phyloP scores from a whole-genome alignment of 2,329 filamentous ascomycete species.

The Peltaster fructicola region DNA sequence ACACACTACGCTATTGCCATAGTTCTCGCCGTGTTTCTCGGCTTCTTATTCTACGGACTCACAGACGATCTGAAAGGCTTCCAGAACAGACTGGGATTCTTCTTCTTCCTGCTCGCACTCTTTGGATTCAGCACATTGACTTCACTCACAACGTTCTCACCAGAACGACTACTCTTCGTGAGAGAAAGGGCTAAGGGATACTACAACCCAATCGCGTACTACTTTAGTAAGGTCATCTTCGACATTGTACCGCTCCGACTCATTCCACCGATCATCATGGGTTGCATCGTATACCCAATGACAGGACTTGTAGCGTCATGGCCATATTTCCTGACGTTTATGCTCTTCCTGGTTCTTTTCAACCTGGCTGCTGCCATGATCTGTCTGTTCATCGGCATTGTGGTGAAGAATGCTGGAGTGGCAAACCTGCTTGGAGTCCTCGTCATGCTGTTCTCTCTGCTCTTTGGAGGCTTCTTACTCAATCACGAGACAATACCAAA shows the following conservation, averaged over 20 bases:
- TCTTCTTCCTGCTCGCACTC: slow-evolving; percentile 90
- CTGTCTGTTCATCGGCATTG: slow-evolving; percentile 88
- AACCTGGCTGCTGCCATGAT: slow-evolving; percentile 88
- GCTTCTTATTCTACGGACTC: slow-evolving; percentile 88
- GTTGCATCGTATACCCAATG: slow-evolving; percentile 94
- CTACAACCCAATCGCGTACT: slow-evolving; percentile 87
- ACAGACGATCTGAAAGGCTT: slow-evolving; percentile 95
- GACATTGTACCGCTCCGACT: slow-evolving; percentile 90
- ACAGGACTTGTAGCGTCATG: slow-evolving; percentile 73
- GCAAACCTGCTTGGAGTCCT: slow-evolving; percentile 86
- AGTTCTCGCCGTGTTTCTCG: slow-evolving; percentile 78
- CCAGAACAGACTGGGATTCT: slow-evolving; percentile 89
- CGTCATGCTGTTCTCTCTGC: slow-evolving; percentile 90
- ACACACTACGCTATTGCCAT: slow-evolving; percentile 97
- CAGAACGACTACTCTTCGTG: slow-evolving; percentile 78
- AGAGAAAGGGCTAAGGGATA: slow-evolving; percentile 93
- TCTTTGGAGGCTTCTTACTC: slow-evolving; percentile 84
- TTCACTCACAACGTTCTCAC: slow-evolving; percentile 80
- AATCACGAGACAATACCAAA: slow-evolving; percentile 87
- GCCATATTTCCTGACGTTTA: slow-evolving; percentile 75
- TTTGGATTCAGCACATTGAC: slow-evolving; percentile 96
- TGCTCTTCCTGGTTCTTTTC: slow-evolving; percentile 83
- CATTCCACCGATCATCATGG: slow-evolving; percentile 87
- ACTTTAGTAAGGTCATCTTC: slow-evolving; percentile 90
- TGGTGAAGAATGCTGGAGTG: slow-evolving; percentile 79